Evolutionary conservation across 306 rosid genomes (phyloP), one percentile per base, ranked within the genome.

Genomic region (Medicago ruthenica): DNA sequence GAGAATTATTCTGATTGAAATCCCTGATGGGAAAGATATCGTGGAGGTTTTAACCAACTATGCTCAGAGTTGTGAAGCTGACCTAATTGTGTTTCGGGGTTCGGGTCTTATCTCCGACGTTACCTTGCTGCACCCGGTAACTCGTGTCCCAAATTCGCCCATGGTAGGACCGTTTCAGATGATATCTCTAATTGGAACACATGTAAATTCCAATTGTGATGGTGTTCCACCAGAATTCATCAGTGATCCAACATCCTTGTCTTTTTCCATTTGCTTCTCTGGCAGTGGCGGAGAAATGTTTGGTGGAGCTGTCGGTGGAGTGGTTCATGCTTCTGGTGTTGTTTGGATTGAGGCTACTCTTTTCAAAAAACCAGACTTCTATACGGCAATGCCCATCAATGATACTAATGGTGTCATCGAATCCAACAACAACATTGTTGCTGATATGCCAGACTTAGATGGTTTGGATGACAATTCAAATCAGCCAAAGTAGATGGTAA

Each of bases 251-350:
- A 5, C 61, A 5, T 27, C n/a, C n/a, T 80, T 76, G 1, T 82
- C 82, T 0, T 92, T 92, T 34, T 83, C 80, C 0, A 60, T 87
- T 5, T 76, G 76, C 17, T 80, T 92, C 2, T 75, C 83, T 0
- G 87, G 87, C 0, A n/a, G 58, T 0, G 83, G 80, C 13, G 88
- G 87, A 5, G 80, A 88, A n/a, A 70, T 88, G 9, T 85, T 81
- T 15, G 97, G 96, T 5, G 93, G 96, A 6, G 64, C 83, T 0
- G 77, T 92, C 0, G 92, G 85, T 1, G 93, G 89, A 11, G 44
- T 50, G 40, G 72, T 92, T 1, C 8, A 70, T 0, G 91, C 96
- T 11, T 85, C 86, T 5, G 75, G 86, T 13, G 37, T 37, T 0
- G 88, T 92, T 76, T 27, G 85, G 2, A 2, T 90, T 4, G 75